Evolutionary conservation across 768 basidiomycete genomes (phyloP).

Genomic region (Tricholoma furcatifolium): DNA sequence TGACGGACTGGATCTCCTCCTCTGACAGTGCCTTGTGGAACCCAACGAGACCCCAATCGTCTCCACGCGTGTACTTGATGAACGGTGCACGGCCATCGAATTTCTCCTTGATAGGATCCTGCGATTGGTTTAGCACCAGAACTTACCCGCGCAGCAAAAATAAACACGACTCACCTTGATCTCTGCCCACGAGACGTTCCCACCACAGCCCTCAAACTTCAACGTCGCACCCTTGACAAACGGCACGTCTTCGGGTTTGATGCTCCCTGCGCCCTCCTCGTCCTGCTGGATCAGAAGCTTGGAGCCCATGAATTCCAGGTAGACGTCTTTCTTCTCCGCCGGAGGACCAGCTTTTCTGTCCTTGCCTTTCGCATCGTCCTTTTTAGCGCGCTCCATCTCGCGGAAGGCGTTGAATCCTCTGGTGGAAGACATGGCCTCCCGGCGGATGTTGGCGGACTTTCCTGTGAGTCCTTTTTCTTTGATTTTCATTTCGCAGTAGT

Average conservation of each 20-base stretch:
- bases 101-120: conserved; percentile 49
- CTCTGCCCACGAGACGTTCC: conserved; percentile 46
- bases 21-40: conserved; percentile 69
- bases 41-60: conserved; percentile 50
- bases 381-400: conserved; percentile 49
- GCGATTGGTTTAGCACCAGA: too few species aligned
- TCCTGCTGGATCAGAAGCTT: conserved; percentile 65
- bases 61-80: conserved; percentile 48
- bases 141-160: background rate
- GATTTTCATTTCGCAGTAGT: conserved; percentile 94
- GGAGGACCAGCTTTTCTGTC: conserved; percentile 23
- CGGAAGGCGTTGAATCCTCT: conserved; percentile 81
- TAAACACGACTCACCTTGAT: conserved; percentile 40
- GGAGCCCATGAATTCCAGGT: conserved; percentile 72
- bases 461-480: conserved; percentile 88
- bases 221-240: conserved; percentile 53
- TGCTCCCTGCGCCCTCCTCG: conserved; percentile 59
- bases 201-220: conserved; percentile 55
- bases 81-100: conserved; percentile 50
- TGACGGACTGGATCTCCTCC: conserved; percentile 70
- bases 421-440: conserved; percentile 48
- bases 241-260: conserved; percentile 60
- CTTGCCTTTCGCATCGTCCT: conserved; percentile 21
- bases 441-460: conserved; percentile 61
- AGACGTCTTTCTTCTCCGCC: conserved; percentile 50